These are phyloP conservation scores for Scheffersomyces cryptocercus DNA, from an alignment of 1,139 yeast genomes.

Conservation along the genomic window DNA sequence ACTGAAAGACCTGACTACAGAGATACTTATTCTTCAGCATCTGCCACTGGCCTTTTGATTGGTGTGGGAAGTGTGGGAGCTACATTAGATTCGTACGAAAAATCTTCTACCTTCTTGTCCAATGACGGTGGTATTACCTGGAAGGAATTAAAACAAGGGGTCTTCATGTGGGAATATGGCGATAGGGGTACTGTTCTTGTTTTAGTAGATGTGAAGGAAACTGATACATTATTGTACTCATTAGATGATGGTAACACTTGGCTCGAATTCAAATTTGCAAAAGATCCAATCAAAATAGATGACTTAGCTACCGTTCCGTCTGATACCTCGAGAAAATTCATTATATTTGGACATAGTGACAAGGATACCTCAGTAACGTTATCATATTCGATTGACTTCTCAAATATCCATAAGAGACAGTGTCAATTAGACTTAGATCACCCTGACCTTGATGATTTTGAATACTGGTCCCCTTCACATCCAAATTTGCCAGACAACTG, in stretches of 20 bases:
- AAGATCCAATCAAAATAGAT: constrained; percentile 53
- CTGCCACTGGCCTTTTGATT: constrained; percentile 84
- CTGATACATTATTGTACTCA: constrained; percentile 65
- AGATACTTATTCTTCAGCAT: constrained; percentile 84
- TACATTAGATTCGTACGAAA: constrained; percentile 46
- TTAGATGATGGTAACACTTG: constrained; percentile 80
- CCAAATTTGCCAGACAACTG: constrained; percentile 66
- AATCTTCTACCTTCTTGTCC: constrained; percentile 72
- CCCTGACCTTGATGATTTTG: constrained; percentile 70
- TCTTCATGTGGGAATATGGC: constrained; percentile 92
- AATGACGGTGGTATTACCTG: constrained; percentile 89
- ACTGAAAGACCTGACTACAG: constrained; percentile 84
- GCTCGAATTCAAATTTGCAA: constrained; percentile 65
- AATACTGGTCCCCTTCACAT: constrained; percentile 77
- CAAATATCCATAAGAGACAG: constrained; percentile 61
- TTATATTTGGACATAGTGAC: constrained; percentile 25
- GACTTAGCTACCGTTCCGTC: constrained; percentile 91
- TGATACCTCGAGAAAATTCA: constrained; percentile 79
- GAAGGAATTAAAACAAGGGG: constrained; percentile 75
- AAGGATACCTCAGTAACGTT: constrained; percentile 18
- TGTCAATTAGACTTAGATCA: constrained; percentile 67
- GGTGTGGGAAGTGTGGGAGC: constrained; percentile 93
- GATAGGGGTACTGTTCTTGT: constrained; percentile 90
- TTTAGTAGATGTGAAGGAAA: constrained; percentile 60
- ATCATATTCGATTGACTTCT: constrained; percentile 68